phyloP scores from a whole-genome alignment of 345 rosid species.

The Cardamine occulta region DNA sequence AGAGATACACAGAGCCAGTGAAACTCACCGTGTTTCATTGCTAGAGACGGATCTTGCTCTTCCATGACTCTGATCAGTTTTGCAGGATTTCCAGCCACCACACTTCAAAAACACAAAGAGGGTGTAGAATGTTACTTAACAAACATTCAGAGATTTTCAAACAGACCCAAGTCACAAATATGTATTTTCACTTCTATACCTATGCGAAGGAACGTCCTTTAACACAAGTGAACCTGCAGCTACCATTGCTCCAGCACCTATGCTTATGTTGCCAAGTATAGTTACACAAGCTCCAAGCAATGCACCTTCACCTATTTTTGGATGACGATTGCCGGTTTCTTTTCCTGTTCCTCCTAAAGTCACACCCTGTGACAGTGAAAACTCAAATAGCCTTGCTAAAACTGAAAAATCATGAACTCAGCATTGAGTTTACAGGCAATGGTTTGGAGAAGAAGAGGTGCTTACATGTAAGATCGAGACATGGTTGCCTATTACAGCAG shows the following conservation, averaged over 20 bases:
- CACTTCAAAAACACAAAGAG: constrained; percentile 48
- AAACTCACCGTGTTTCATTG: constrained; percentile 41
- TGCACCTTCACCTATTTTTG: constrained; percentile 87
- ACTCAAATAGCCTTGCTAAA: constrained; percentile 12
- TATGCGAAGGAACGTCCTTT: constrained; percentile 58
- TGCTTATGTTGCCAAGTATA: constrained; percentile 76
- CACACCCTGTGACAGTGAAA: constrained; percentile 57
- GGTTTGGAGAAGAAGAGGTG: constrained; percentile 22
- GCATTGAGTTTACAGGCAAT: background rate
- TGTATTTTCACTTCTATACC: constrained; percentile 30
- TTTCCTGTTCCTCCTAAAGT: constrained; percentile 93
- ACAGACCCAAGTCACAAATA: background rate
- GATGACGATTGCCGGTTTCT: constrained; percentile 80
- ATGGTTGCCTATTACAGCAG: constrained; percentile 74
- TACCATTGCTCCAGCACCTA: constrained; percentile 89
- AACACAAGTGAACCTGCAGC: constrained; percentile 87
- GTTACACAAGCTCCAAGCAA: constrained; percentile 79
- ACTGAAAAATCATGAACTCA: background rate
- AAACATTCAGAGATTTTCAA: background rate
- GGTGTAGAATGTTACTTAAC: constrained; percentile 7
- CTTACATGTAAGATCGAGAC: constrained; percentile 90
- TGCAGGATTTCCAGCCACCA: constrained; percentile 88
- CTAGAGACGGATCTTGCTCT: constrained; percentile 49
- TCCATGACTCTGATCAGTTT: constrained; percentile 64
- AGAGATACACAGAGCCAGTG: background rate